Evolutionary conservation across 1,139 yeast species (phyloP), one percentile per base, ranked within the genome.

Genomic region (Pichia sp.): DNA sequence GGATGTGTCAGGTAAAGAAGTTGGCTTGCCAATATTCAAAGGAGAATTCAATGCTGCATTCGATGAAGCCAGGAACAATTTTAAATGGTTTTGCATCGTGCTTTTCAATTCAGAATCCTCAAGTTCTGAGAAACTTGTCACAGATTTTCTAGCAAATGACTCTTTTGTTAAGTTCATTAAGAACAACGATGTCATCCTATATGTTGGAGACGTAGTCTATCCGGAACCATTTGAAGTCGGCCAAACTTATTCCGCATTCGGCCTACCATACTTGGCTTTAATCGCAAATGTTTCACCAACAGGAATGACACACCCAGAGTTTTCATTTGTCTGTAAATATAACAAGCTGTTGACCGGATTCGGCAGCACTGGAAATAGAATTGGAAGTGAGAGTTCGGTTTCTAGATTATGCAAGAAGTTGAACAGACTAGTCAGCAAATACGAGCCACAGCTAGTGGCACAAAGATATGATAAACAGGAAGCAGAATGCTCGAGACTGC

Each of bases 161-260:
- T 55, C 54, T 7, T 76, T 80, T 58, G 58, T 63, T 29, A 64
- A 65, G 13, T 65, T 75, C 36, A 70, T 79, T 57, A 66, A 71
- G 50, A 72, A 71, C 40, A 62, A 67, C 34, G 66, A 72, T 32
- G 75, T 80, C 0, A 63, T 70, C 2, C 68, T 73, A 55, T 74
- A 77, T 45, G 65, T 71, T 13, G 72, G 83, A 2, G 80, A 73
- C 60, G 69, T 76, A 15, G 63, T 66, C 26, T 72, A 74, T 54
- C 79, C 83, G 0, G 85, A 82, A 63, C 74, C 81, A 1, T 76
- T 70, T 63, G 82, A 79, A 61, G 75, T 82, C 16, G 84, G 81
- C 2, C 64, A 65, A 36, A 67, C 75, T 2, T 81, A 80, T 65
- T 68, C 66, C 43, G 72, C 69, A 5, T 67, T 66, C 47, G 67